Conservation (phyloP, 2,329 filamentous ascomycete species). For the Aspergillus amoenus region DNA sequence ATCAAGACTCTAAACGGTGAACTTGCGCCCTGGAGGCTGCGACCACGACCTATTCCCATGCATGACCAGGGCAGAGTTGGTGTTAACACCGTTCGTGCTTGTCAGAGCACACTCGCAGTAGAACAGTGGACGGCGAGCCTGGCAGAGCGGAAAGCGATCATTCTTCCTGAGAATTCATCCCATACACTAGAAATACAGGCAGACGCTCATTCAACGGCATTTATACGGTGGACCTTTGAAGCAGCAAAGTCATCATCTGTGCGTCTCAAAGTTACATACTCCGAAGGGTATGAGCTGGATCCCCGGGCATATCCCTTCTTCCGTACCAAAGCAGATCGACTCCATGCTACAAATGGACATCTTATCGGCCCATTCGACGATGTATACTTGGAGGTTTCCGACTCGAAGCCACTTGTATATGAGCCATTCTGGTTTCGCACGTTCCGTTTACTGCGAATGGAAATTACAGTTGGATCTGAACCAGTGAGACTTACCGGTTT, state of each 20-base stretch:
- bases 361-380: conserved; percentile 42
- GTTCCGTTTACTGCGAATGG: conserved; percentile 36
- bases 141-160: not conserved
- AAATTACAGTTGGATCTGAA: conserved; percentile 24
- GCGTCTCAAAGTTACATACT: conserved; percentile 29
- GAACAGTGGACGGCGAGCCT: conserved; percentile 18
- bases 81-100: conserved; percentile 24
- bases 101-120: conserved; percentile 10
- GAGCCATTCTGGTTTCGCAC: conserved; percentile 46
- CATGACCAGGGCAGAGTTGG: conserved; percentile 25
- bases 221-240: conserved; percentile 22
- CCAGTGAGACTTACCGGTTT: conserved; percentile 28
- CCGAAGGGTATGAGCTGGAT: conserved; percentile 33
- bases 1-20: conserved; percentile 41
- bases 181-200: conserved; percentile 25
- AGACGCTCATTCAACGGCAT: conserved; percentile 25
- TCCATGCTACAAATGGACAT: conserved; percentile 31
- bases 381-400: conserved; percentile 25
- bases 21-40: conserved; percentile 40
- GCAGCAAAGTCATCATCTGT: conserved; percentile 16
- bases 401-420: conserved; percentile 19
- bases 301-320: conserved; percentile 42
- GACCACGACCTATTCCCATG: conserved; percentile 39
- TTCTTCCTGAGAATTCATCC: conserved; percentile 12
- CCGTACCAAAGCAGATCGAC: conserved; percentile 38